Evolutionary conservation across 768 basidiomycete genomes (phyloP).

Genomic region (Lactarius pseudohatsudake): DNA sequence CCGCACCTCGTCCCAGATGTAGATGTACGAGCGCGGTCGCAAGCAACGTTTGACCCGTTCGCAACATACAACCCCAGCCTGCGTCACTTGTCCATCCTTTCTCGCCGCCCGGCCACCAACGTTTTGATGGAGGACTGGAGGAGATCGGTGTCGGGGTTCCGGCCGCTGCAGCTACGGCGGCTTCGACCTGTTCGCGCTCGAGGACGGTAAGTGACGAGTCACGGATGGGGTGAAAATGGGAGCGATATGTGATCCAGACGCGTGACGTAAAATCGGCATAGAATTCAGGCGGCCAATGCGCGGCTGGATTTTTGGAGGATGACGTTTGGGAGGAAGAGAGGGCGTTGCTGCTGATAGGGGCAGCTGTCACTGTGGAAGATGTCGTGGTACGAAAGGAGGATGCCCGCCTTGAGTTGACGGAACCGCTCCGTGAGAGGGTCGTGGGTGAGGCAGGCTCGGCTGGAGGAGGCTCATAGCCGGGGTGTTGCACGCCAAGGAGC

Average conservation of each 20-base stretch:
- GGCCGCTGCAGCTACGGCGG: constrained; percentile 22
- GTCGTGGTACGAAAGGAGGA: constrained; percentile 47
- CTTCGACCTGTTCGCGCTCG: constrained; percentile 36
- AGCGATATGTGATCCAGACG: constrained; percentile 91
- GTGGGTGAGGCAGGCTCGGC: constrained; percentile 28
- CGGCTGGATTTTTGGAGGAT: constrained; percentile 32
- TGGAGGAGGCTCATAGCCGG: constrained; percentile 59
- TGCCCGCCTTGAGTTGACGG: constrained; percentile 45
- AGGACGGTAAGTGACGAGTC: constrained; percentile 53
- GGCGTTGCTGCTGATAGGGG: constrained; percentile 32
- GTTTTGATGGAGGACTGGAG: constrained; percentile 46
- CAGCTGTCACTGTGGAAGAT: constrained; percentile 39
- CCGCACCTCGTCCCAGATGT: constrained; percentile 72
- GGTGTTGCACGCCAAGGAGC: constrained; percentile 82
- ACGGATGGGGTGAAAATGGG: constrained; percentile 79
- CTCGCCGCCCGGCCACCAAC: constrained; percentile 69
- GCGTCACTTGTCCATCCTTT: constrained; percentile 83
- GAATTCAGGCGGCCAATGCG: constrained; percentile 73
- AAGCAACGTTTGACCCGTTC: constrained; percentile 82
- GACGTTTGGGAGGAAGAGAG: constrained; percentile 41
- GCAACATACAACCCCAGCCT: constrained; percentile 91
- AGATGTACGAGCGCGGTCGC: constrained; percentile 76
- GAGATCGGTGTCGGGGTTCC: constrained; percentile 11
- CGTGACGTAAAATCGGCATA: constrained; percentile 87
- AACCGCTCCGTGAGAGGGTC: constrained; percentile 38